Base-by-base conservation (phyloP, 164 flowering plant species). In the Sextonia rubra region DNA sequence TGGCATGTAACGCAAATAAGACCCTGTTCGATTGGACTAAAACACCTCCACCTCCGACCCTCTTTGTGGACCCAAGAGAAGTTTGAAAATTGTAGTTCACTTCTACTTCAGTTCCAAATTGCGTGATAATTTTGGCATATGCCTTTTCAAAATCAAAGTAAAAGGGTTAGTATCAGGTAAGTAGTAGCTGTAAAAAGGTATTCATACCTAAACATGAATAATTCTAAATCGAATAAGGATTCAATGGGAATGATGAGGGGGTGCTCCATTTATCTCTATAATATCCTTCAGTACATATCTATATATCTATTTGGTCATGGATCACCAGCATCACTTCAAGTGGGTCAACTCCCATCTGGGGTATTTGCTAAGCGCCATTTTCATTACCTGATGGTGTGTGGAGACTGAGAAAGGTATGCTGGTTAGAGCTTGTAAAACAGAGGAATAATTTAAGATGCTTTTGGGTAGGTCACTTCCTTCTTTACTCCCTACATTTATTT, bases 41-140 rank as follows among this genome's bases (percentile, higher is more conserved):
- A 76, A 69, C 63, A 47, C 78, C 83, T 26, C 79, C 78, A 44
- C 71, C 79, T 37, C 68, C 70, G 15, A 18, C 84, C 63, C 84
- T 91, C 72, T 91, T 91, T 68, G 93, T 89, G 68, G 96, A 91
- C 81, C 96, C 93, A 2, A 85, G 96, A 78, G 96, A 89, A 69
- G 90, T 90, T 7, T 90, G 77, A 85, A 73, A 27, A 24, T 37
- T 37, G 44, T 37, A 7, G 44, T 37, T 37, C 8, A 9, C 44
- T 32, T 32, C 44, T 32, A 32, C 44, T 32, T 37, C 11, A 37
- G 44, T 37, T 37, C 11, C 44, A 37, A 8, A 9, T 5, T 1
- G 44, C 44, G 5, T 8, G 44, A 37, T 37, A 37, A 37, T 7
- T 37, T 37, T 37, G 44, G 5, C 44, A 37, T 37, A 9, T 37